A percentile compares a stretch with the other conserved stretches of the same genome.
phyloP scores from a whole-genome alignment of 805 yeast genomes.

The Jamesozyma gamospora region DNA sequence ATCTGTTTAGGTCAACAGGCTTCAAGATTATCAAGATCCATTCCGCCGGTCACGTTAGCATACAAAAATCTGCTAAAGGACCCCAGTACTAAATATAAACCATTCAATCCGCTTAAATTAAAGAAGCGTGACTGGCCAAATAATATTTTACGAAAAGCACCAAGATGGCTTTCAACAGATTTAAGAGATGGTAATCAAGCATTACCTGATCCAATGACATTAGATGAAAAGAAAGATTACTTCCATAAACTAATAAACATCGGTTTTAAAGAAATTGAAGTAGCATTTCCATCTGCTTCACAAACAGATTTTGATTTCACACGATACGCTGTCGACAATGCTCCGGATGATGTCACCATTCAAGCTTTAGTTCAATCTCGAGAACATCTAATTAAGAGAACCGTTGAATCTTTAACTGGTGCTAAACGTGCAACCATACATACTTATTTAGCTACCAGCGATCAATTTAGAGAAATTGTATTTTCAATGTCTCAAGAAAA shows the following conservation, averaged over 20 bases:
- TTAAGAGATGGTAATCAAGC: slow-evolving; percentile 79
- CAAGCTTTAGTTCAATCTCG: slow-evolving; percentile 73
- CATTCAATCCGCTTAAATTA: slow-evolving; percentile 44
- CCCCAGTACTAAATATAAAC: slow-evolving; percentile 53
- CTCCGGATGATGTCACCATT: slow-evolving; percentile 67
- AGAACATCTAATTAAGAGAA: slow-evolving; percentile 58
- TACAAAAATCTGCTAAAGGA: slow-evolving; percentile 52
- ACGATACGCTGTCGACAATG: slow-evolving; percentile 57
- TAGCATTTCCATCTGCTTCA: slow-evolving; percentile 71
- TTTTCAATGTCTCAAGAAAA: slow-evolving; percentile 51
- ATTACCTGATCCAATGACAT: slow-evolving; percentile 78
- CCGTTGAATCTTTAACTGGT: slow-evolving; percentile 62
- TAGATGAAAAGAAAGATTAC: slow-evolving; percentile 60
- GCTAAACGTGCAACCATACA: slow-evolving; percentile 71
- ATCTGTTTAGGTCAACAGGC: too few species aligned
- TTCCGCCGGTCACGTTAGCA: slow-evolving; percentile 26
- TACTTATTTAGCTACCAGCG: slow-evolving; percentile 67
- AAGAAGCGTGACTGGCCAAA: slow-evolving; percentile 65
- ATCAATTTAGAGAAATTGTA: slow-evolving; percentile 61
- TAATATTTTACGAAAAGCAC: slow-evolving; percentile 47
- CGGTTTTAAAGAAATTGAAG: slow-evolving; percentile 79
- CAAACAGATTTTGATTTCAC: slow-evolving; percentile 77
- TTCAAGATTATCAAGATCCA: slow-evolving; percentile 9
- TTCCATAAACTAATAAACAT: slow-evolving; percentile 59
- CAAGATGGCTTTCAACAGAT: slow-evolving; percentile 77